phyloP scores from a whole-genome alignment of 345 rosid species.

The Corymbia maculata region DNA sequence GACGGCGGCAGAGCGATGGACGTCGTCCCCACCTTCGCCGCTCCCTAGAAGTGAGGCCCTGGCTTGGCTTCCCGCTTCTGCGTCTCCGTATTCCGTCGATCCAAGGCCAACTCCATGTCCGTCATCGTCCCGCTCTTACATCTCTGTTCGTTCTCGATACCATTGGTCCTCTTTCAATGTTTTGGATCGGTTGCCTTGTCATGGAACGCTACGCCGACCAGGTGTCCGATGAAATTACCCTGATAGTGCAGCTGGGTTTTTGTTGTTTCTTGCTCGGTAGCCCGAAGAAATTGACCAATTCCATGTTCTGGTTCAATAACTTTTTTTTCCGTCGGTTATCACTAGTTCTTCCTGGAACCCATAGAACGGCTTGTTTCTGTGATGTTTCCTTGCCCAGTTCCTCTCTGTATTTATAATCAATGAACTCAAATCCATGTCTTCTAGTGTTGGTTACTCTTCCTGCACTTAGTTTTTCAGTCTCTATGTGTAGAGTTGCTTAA shows the following conservation, averaged over 20 bases:
- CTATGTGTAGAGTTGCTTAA: not conserved
- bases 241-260: not conserved
- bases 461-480: not conserved
- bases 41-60: slow-evolving; percentile 58
- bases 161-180: too few relatives aligned
- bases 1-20: slow-evolving; percentile 55
- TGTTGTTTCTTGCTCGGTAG: accelerated
- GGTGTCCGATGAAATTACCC: not conserved
- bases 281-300: not conserved
- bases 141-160: too few relatives aligned
- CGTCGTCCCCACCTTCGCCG: slow-evolving; percentile 68
- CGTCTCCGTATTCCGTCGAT: too few relatives aligned
- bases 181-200: not conserved
- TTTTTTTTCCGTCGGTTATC: not conserved
- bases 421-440: not conserved
- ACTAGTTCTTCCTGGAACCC: not conserved
- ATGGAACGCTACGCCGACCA: not conserved
- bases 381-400: not conserved
- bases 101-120: too few relatives aligned
- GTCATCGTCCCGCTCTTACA: too few relatives aligned
- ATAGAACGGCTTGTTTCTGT: not conserved
- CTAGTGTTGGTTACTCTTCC: not conserved
- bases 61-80: too few relatives aligned
- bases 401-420: not conserved
- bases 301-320: not conserved